phyloP scores from a whole-genome alignment of 495 filamentous ascomycete species.

The Lophiotrema nucula region DNA sequence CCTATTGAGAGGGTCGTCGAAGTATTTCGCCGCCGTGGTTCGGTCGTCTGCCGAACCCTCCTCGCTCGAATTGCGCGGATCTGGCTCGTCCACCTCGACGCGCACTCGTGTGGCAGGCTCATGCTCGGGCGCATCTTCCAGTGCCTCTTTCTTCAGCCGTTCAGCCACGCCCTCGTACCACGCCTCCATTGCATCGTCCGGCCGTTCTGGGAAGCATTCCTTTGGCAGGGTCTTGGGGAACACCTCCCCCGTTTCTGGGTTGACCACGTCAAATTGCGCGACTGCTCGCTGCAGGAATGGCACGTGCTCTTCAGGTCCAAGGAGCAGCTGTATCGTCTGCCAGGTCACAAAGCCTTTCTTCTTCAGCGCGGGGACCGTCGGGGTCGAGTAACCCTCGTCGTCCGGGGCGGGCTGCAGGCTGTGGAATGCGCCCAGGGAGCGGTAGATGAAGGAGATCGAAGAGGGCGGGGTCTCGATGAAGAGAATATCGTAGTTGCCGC shows the following conservation, averaged over 20 bases:
- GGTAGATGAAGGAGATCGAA: slow-evolving; percentile 86
- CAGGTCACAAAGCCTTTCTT: slow-evolving; percentile 83
- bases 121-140: slow-evolving; percentile 31
- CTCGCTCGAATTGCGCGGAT: slow-evolving; percentile 27
- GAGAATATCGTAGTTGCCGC: slow-evolving; percentile 84
- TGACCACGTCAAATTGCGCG: slow-evolving; percentile 66
- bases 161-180: slow-evolving; percentile 78
- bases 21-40: slow-evolving; percentile 40
- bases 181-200: slow-evolving; percentile 72
- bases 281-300: slow-evolving; percentile 81
- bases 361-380: slow-evolving; percentile 78
- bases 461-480: slow-evolving; percentile 75
- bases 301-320: slow-evolving; percentile 85
- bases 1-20: slow-evolving; percentile 42
- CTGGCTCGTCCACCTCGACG: slow-evolving; percentile 23
- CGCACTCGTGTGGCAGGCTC: slow-evolving; percentile 23
- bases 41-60: slow-evolving; percentile 37
- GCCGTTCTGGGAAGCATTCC: slow-evolving; percentile 68
- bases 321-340: slow-evolving; percentile 88
- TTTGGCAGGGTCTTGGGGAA: slow-evolving; percentile 78
- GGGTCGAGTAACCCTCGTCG: slow-evolving; percentile 67
- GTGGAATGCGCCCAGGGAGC: slow-evolving; percentile 78
- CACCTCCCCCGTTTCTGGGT: slow-evolving; percentile 65
- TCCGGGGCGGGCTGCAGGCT: slow-evolving; percentile 57
- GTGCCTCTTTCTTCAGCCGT: slow-evolving; percentile 46